phyloP scores from a whole-genome alignment of 371 early-diverging fungal species.

The Spraguea lophii region DNA sequence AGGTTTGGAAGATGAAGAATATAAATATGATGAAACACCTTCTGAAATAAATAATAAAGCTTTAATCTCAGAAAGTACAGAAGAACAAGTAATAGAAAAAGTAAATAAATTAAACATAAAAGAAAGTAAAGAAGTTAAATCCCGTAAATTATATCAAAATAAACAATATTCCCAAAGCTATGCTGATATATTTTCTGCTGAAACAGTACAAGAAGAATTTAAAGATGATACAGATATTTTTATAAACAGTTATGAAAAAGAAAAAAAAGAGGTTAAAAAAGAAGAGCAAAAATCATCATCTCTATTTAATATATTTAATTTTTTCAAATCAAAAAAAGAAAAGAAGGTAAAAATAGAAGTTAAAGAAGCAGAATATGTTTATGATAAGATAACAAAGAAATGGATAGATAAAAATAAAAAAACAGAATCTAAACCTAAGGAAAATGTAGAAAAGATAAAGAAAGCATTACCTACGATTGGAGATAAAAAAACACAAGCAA shows the following conservation, averaged over 20 bases:
- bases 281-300: background rate
- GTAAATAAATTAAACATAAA: no score
- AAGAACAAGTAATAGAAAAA: no score
- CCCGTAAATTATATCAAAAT: constrained; percentile 4
- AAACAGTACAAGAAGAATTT: background rate
- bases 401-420: constrained; percentile 1
- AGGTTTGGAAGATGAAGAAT: no score
- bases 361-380: constrained; percentile 7
- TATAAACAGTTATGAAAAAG: constrained; percentile 2
- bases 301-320: constrained; percentile 9
- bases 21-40: no score
- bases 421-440: background rate
- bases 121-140: no score
- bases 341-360: constrained; percentile 6
- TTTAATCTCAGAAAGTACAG: no score
- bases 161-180: constrained; percentile 9
- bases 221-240: constrained; percentile 5
- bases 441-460: background rate
- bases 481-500: background rate
- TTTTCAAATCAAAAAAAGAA: constrained; percentile 6
- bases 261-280: background rate
- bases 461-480: background rate
- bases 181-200: constrained; percentile 14
- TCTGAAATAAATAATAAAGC: no score
- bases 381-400: constrained; percentile 15